Conservation (phyloP, 441 rosid genomes). For the Flueggea neowawraea region DNA sequence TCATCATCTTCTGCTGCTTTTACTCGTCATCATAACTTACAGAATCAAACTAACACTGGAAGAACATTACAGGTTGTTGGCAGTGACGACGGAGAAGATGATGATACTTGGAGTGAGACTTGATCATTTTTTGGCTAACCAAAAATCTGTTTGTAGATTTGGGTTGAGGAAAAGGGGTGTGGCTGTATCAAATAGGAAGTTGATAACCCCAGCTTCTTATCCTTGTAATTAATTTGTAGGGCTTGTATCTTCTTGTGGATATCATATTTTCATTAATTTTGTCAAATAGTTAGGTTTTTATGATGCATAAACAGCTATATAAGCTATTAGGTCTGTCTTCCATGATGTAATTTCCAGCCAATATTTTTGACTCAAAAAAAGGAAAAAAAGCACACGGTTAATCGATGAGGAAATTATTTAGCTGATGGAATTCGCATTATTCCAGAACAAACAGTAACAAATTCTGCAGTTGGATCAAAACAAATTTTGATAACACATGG, state of each 20-base stretch:
- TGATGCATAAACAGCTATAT: constrained; percentile 7
- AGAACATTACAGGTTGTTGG: constrained; percentile 64
- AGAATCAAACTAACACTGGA: constrained; percentile 9
- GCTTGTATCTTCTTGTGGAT: constrained; percentile 10
- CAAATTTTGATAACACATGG: no score
- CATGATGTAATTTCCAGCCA: constrained; percentile 15
- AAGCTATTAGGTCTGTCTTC: constrained; percentile 7
- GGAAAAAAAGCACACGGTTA: no score
- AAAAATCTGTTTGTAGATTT: constrained; percentile 6
- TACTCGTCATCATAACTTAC: constrained; percentile 7
- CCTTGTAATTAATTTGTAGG: constrained; percentile 39
- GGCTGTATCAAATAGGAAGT: constrained; percentile 20
- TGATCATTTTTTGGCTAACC: constrained; percentile 19
- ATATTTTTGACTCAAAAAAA: no score
- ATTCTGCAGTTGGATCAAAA: no score
- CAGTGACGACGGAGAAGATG: constrained; percentile 68
- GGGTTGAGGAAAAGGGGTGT: constrained; percentile 13
- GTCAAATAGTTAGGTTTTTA: constrained; percentile 2
- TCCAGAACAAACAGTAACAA: no score
- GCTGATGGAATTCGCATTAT: neutral
- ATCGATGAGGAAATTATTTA: constrained; percentile 13
- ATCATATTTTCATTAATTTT: constrained; percentile 17
- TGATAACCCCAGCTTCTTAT: constrained; percentile 25
- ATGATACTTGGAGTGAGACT: constrained; percentile 75
- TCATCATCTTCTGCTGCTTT: neutral